Evolutionary conservation across 2,329 filamentous ascomycete genomes (phyloP).

Genomic region (Exophiala oligosperma): DNA sequence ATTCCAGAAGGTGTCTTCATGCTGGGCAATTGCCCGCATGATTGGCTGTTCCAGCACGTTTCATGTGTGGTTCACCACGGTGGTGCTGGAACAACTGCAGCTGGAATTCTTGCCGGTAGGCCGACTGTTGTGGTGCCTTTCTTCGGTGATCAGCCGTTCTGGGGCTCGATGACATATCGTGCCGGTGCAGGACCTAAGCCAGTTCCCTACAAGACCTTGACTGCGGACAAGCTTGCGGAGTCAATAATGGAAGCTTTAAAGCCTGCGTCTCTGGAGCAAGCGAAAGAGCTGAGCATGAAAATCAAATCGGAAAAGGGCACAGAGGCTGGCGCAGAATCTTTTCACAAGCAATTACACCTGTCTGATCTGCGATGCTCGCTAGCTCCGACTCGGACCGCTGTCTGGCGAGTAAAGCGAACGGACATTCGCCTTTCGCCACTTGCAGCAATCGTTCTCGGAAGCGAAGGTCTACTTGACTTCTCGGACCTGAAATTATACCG

Average conservation of each 20-base stretch:
- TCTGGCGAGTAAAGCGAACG: conserved; percentile 72
- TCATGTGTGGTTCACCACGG: conserved; percentile 84
- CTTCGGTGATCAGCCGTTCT: conserved; percentile 83
- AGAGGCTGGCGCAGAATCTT: conserved; percentile 64
- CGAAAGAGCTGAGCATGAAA: conserved; percentile 59
- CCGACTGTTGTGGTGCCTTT: conserved; percentile 85
- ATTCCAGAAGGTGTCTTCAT: conserved; percentile 78
- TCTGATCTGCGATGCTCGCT: conserved; percentile 69
- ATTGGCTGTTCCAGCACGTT: conserved; percentile 83
- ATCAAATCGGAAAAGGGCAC: conserved; percentile 68
- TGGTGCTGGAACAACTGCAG: conserved; percentile 83
- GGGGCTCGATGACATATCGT: conserved; percentile 73
- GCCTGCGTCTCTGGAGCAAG: conserved; percentile 59
- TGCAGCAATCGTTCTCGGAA: conserved; percentile 68
- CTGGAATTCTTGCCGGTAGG: conserved; percentile 76
- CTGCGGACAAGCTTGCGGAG: conserved; percentile 63
- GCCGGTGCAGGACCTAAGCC: conserved; percentile 72
- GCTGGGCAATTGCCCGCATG: conserved; percentile 82
- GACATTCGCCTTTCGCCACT: conserved; percentile 69
- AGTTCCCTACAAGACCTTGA: conserved; percentile 68
- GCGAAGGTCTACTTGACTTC: conserved; percentile 64
- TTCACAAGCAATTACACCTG: conserved; percentile 69
- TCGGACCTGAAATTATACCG: conserved; percentile 69
- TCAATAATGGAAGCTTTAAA: conserved; percentile 63
- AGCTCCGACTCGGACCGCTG: conserved; percentile 66